Percentiles rank a stretch among this genome's conserved stretches.
Conservation (phyloP, 768 basidiomycete genomes). For the Tulasnella sp. region DNA sequence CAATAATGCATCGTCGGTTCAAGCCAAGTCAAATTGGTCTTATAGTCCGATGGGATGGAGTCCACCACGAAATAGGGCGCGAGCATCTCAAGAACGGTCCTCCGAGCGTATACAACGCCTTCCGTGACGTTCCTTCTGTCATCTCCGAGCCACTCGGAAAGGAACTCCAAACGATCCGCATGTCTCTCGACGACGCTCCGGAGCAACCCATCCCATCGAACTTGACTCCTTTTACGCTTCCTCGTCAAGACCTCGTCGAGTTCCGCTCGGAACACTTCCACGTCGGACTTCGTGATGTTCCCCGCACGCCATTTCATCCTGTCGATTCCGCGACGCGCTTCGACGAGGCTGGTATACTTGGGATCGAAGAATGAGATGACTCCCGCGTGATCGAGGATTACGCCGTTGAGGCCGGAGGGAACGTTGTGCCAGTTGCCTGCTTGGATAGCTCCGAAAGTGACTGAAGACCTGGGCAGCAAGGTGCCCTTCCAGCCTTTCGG, state of each 20-base stretch:
- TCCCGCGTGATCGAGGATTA: neutral
- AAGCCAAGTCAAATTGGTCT: neutral
- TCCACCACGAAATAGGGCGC: neutral
- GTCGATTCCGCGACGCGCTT: neutral
- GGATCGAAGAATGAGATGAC: conserved; percentile 3
- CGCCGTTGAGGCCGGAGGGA: neutral
- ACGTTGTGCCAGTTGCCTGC: conserved; percentile 13
- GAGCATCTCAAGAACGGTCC: neutral
- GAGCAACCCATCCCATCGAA: neutral
- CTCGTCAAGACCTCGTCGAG: neutral
- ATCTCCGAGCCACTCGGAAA: neutral
- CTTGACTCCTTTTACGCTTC: neutral
- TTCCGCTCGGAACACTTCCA: neutral
- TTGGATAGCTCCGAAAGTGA: neutral
- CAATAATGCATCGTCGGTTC: neutral
- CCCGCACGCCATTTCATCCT: neutral
- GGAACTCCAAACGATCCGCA: neutral
- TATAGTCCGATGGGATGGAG: neutral
- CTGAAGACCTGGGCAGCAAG: neutral
- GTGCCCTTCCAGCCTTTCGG: conserved; percentile 9
- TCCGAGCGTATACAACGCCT: neutral
- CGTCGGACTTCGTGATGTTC: neutral
- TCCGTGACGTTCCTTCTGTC: neutral
- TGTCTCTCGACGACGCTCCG: neutral
- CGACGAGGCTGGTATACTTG: conserved; percentile 9